phyloP scores from a whole-genome alignment of 1,284 basidiomycete species.

The Porogramme epimiltina region DNA sequence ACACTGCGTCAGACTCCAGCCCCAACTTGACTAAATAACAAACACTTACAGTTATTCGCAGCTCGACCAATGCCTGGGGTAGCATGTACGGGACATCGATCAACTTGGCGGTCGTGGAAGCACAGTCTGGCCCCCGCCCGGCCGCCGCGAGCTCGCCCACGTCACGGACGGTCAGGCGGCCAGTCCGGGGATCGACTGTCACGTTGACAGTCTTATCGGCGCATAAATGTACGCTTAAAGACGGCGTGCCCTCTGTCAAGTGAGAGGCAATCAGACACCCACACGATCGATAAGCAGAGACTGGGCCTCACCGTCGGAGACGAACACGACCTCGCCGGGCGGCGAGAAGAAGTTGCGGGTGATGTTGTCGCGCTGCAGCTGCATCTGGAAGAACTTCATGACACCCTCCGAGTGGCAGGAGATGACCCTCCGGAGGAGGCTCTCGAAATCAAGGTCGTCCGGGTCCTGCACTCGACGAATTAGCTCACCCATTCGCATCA shows the following conservation, averaged over 20 bases:
- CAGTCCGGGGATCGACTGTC: conserved; percentile 73
- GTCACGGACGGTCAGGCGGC: conserved; percentile 68
- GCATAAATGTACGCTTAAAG: conserved; percentile 66
- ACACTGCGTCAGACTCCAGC: neutral
- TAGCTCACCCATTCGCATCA: neutral
- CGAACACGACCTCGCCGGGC: conserved; percentile 55
- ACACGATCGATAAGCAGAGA: no score
- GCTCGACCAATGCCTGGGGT: conserved; percentile 48
- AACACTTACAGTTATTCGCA: conserved; percentile 57
- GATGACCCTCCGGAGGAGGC: conserved; percentile 59
- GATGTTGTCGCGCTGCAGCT: conserved; percentile 50
- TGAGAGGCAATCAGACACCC: neutral
- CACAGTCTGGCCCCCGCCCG: conserved; percentile 64
- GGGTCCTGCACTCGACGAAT: conserved; percentile 48
- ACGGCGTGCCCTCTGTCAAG: conserved; percentile 49
- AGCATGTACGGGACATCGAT: conserved; percentile 65
- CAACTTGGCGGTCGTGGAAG: conserved; percentile 53
- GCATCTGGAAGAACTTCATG: conserved; percentile 52
- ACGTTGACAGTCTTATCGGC: conserved; percentile 73
- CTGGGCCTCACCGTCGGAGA: conserved; percentile 48
- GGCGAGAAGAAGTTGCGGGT: conserved; percentile 57
- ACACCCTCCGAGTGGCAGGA: conserved; percentile 62
- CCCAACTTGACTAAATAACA: neutral
- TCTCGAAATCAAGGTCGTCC: conserved; percentile 70
- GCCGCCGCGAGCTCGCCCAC: conserved; percentile 75